Evolutionary conservation across 805 yeast species (phyloP), one percentile per base, ranked within the genome.

Genomic region (Kodamaea neixiangensis): DNA sequence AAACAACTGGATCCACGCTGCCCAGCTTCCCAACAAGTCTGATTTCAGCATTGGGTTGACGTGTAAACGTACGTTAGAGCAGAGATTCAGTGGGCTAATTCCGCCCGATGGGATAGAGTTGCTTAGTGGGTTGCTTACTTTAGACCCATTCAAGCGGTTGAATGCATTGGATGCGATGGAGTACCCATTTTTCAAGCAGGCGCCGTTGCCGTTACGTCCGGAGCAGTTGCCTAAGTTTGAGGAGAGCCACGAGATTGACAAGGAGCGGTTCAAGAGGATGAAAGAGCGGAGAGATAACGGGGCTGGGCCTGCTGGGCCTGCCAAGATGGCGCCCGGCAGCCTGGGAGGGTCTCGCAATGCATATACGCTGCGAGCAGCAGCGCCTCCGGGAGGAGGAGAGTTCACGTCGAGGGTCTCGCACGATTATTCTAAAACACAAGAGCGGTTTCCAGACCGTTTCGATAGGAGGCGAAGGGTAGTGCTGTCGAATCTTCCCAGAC

Each of bases 161-260:
- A 91, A 96, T 48, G 97, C 98, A 0, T 65, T 78, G 53, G 88
- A 83, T 48, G 97, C 97, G 0, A 66, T 89, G 44, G 71, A 78
- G 13, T 91, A 89, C 58, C 73, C 69, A 1, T 94, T 85, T 70
- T 91, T 94, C 68, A 72, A 64, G 14, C 72, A 72, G 3, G 83
- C 77, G 0, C 97, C 97, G 0, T 56, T 78, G 18, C 90, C 97
- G 0, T 73, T 83, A 35, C 46, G 57, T 11, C 81, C 83, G 0
- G 61, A 61, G 5, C 80, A 78, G 15, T 69, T 91, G 19, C 87
- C 90, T 3, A 78, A 77, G 22, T 87, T 86, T 57, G 92, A 87
- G 57, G 96, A 92, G 55, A 82, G 96, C 54, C 97, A 94, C 65
- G 98, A 93, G 66, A 79, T 91, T 20, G 97, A 90, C 67, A 81